Evolutionary conservation across 331 rosid species (phyloP), one percentile per base, ranked within the genome.

Genomic region (Malus hybrid): DNA sequence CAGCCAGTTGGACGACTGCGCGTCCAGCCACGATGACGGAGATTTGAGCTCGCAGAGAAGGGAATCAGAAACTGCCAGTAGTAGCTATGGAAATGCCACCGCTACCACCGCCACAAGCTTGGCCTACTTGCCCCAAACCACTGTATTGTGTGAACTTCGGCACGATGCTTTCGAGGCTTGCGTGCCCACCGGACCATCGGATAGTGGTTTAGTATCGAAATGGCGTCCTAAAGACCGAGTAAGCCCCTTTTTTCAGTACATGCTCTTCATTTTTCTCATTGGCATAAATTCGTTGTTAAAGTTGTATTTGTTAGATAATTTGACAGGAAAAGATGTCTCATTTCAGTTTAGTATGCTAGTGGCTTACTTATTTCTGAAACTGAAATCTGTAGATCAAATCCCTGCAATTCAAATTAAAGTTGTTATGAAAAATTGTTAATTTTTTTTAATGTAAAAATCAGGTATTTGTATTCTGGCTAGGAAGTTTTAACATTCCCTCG

Each of bases 181-280:
- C 27, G 72, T 85, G 63, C 90, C 93, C 15, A 70, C 82, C 0
- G 97, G 99, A 9, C 97, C 98, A 4, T 88, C 97, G 2, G 93
- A 89, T 27, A 84, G 90, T 42, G 99, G 99, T 3, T 70, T 90
- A 77, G 96, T 95, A 63, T 95, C 98, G 1, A 95, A 92, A 83
- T 95, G 99, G 98, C 82, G 97, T 71, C 97, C 96, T 14, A 92
- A 92, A 85, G 98, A 92, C 54, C 79, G 93, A 77, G 99, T 95
- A 80, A 89, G 88, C 39, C 31, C 14, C 32, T 31, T 19, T 61
- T 77, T 13, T 22, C 2, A 42, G 31, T 63, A 36, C 28, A 48
- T 29, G 39, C 33, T 60, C 19, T 12, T 74, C 19, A 0, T 54
- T 19, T 64, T 12, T 32, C 46, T 52, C 50, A 1, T 50, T 65